Conservation (phyloP, 2,329 filamentous ascomycete genomes). For the Pseudofabraea citricarpa region DNA sequence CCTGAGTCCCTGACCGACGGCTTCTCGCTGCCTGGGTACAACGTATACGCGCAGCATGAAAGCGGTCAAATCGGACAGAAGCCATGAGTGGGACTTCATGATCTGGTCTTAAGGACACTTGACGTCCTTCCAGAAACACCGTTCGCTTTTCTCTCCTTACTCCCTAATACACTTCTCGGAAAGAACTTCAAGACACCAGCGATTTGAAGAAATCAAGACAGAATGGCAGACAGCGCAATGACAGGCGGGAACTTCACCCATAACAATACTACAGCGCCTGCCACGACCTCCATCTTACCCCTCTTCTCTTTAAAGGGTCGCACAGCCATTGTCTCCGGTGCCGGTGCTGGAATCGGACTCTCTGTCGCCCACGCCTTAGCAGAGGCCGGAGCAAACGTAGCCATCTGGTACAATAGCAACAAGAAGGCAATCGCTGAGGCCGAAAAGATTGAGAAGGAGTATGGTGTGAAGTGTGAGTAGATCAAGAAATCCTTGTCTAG, state of each 20-base stretch:
- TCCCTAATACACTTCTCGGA: neutral
- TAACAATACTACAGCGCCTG: conserved; percentile 45
- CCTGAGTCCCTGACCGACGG: neutral
- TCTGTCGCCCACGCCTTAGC: conserved; percentile 59
- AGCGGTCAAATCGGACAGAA: neutral
- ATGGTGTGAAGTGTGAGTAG: conserved; percentile 60
- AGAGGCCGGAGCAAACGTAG: conserved; percentile 68
- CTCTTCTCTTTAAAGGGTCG: conserved; percentile 67
- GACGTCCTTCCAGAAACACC: neutral
- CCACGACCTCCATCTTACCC: conserved; percentile 45
- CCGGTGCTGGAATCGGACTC: conserved; percentile 65
- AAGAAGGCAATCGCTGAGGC: conserved; percentile 58
- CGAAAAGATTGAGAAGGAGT: conserved; percentile 57
- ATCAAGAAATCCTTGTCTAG: conserved; percentile 4
- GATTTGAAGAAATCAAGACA: neutral
- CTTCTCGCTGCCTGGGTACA: neutral
- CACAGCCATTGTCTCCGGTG: conserved; percentile 66
- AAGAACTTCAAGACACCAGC: neutral
- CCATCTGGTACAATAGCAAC: conserved; percentile 70
- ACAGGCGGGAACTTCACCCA: conserved; percentile 47
- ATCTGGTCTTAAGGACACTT: neutral
- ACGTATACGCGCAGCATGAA: neutral
- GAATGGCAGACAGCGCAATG: conserved; percentile 14
- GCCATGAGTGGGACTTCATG: neutral
- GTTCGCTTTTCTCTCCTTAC: neutral